Base-by-base conservation (phyloP, 177 flowering plant genomes). In the Telopea speciosissima region DNA sequence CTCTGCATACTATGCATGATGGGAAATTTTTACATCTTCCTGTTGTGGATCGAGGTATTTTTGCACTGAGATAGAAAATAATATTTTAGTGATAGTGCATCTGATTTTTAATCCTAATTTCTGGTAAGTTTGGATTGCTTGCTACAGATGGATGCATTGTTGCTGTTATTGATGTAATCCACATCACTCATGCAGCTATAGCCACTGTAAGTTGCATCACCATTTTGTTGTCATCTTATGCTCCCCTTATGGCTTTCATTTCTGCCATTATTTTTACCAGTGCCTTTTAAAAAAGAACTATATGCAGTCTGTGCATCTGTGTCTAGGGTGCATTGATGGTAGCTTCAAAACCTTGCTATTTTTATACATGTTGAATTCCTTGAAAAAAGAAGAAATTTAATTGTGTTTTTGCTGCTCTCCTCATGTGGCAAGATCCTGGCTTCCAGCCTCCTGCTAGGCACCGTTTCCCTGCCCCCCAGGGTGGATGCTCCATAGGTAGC, bases 11-110 rank as follows among this genome's bases (percentile, higher is more conserved):
- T 65, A 96, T 96, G 99, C 97, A 96, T 82, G 97, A 96, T 77
- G 97, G 97, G 31, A 93, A 91, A 76, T 93, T 96, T 77, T 85
- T 96, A 79, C 99, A 96, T 78, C 95, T 96, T 68, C 99, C 99
- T 71, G 96, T 96, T 67, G 83, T 88, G n/a, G 90, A 93, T 81
- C 85, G 78, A 85, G 98, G 99, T 96, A 80, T 40, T 26, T 70
- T 21, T 69, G 23, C 54, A 42, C 19, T n/a, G 52, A 52, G 24
- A 24, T 21, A 24, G 24, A 66, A 63, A 58, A 19, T 1, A 16
- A 19, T 24, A 25, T 8, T 26, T 21, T 22, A 49, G 21, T 12
- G 11, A 31, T 1, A 16, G n/a, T 19, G 3, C 22, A 13, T 13
- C 7, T 60, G 31, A 14, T 25, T 12, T 52, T 14, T 63, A 4